A percentile compares a stretch with the other conserved stretches of the same genome.
These are phyloP conservation scores for Tillandsia leiboldiana DNA, from an alignment of 176 grass and related monocot genomes.

Conservation along the genomic window DNA sequence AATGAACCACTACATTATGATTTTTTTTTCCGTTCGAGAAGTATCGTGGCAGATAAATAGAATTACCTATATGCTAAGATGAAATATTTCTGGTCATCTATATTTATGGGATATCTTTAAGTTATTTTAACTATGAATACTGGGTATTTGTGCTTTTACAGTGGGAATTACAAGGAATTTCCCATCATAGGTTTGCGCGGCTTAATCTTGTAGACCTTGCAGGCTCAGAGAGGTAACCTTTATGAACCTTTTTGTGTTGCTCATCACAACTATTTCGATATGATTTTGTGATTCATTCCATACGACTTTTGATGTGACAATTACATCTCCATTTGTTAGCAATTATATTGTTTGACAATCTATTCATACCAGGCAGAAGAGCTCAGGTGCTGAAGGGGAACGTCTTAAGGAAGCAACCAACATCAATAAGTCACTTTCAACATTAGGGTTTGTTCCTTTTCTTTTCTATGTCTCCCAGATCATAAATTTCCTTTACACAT, in stretches of 20 bases:
- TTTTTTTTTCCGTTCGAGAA: neutral
- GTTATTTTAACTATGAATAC: constrained; percentile 2
- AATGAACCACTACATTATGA: neutral
- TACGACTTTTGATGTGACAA: no score
- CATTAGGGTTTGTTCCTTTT: constrained; percentile 64
- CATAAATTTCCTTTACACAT: neutral
- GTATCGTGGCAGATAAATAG: no score
- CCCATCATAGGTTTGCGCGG: constrained; percentile 75
- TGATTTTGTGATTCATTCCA: no score
- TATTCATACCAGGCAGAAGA: constrained; percentile 67
- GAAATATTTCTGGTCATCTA: neutral
- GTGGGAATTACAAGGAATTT: constrained; percentile 97
- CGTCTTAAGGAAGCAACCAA: constrained; percentile 93
- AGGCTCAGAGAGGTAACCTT: constrained; percentile 81
- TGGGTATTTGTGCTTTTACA: constrained; percentile 24
- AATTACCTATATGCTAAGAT: constrained; percentile 13
- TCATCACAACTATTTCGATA: no score
- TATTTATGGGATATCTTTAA: neutral
- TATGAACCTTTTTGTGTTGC: neutral
- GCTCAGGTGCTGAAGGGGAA: constrained; percentile 98
- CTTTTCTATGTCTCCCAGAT: neutral
- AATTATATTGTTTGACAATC: no score
- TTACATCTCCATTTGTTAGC: no score
- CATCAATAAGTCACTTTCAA: constrained; percentile 96
- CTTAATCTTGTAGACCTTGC: constrained; percentile 98